Evolutionary conservation across 805 yeast genomes (phyloP).

Genomic region (Hanseniaspora occidentalis): DNA sequence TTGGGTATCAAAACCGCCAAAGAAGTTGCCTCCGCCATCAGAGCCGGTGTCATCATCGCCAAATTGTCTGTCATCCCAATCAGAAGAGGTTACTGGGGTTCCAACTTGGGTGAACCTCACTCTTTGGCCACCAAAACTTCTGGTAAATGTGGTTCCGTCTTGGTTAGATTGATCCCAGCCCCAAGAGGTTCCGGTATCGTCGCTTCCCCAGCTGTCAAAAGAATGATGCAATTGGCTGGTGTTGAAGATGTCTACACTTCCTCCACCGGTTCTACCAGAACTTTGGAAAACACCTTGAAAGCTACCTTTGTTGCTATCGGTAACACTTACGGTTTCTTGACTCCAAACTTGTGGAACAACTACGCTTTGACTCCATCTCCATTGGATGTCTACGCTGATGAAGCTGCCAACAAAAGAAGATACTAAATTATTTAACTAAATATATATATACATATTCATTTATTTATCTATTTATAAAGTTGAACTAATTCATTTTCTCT

Average conservation of each 20-base stretch:
- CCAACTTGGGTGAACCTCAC: slow-evolving; percentile 99
- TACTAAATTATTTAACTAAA: slow-evolving; percentile 34
- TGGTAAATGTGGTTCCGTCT: slow-evolving; percentile 99
- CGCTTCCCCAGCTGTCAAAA: slow-evolving; percentile 99
- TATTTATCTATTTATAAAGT: too few species aligned
- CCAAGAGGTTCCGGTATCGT: slow-evolving; percentile 99
- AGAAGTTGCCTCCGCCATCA: slow-evolving; percentile 99
- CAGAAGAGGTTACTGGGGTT: slow-evolving; percentile 99
- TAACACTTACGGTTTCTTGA: slow-evolving; percentile 99
- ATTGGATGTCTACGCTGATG: slow-evolving; percentile 86
- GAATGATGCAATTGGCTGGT: slow-evolving; percentile 98
- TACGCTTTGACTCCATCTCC: slow-evolving; percentile 82
- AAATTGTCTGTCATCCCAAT: slow-evolving; percentile 97
- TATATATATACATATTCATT: slow-evolving; percentile 7
- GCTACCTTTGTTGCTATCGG: slow-evolving; percentile 99
- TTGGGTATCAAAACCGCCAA: slow-evolving; percentile 99
- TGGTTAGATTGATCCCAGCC: slow-evolving; percentile 98
- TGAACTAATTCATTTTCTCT: too few species aligned
- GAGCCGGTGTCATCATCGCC: slow-evolving; percentile 99
- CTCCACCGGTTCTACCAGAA: slow-evolving; percentile 98
- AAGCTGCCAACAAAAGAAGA: slow-evolving; percentile 67
- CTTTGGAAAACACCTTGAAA: slow-evolving; percentile 98
- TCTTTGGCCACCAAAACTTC: slow-evolving; percentile 95
- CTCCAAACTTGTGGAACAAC: slow-evolving; percentile 97
- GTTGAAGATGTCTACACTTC: slow-evolving; percentile 98